A percentile compares a stretch with the other conserved stretches of the same genome.
phyloP scores from a whole-genome alignment of 1,139 yeast species.

The Blastobotrys arbuscula region DNA sequence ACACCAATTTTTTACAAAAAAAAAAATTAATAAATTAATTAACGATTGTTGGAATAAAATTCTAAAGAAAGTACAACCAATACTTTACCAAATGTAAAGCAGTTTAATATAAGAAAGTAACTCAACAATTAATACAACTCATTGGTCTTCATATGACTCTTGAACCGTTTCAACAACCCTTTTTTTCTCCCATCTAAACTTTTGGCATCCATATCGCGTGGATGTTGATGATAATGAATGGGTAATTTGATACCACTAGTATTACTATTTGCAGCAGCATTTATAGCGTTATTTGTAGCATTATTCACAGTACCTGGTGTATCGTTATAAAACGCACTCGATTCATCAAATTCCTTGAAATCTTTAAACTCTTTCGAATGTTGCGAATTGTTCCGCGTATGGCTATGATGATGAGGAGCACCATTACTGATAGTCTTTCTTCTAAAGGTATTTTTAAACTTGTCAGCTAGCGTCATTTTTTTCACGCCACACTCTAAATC shows the following conservation, averaged over 20 bases:
- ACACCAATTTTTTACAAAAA: too few relatives aligned
- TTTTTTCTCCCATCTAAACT: slow-evolving; percentile 2
- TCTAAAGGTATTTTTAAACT: slow-evolving; percentile 6
- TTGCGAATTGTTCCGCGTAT: neutral
- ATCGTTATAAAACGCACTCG: neutral
- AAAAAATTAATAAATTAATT: too few relatives aligned
- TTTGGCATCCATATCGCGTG: neutral
- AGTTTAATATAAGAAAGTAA: neutral
- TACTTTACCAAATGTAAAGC: neutral
- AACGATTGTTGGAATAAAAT: too few relatives aligned
- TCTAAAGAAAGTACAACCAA: too few relatives aligned
- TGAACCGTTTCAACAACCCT: slow-evolving; percentile 6
- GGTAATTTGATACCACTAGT: neutral
- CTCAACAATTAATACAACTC: neutral
- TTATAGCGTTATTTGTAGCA: neutral
- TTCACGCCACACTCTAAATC: neutral
- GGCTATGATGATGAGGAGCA: neutral
- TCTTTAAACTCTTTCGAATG: neutral
- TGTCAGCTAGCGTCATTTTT: slow-evolving; percentile 1
- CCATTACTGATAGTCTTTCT: neutral
- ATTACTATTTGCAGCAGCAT: neutral
- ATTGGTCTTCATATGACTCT: slow-evolving; percentile 1
- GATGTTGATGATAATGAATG: neutral
- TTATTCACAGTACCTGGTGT: neutral
- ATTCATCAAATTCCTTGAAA: too few relatives aligned